Conservation (phyloP, 2,329 filamentous ascomycete genomes). For the Coniochaeta hoffmannii region DNA sequence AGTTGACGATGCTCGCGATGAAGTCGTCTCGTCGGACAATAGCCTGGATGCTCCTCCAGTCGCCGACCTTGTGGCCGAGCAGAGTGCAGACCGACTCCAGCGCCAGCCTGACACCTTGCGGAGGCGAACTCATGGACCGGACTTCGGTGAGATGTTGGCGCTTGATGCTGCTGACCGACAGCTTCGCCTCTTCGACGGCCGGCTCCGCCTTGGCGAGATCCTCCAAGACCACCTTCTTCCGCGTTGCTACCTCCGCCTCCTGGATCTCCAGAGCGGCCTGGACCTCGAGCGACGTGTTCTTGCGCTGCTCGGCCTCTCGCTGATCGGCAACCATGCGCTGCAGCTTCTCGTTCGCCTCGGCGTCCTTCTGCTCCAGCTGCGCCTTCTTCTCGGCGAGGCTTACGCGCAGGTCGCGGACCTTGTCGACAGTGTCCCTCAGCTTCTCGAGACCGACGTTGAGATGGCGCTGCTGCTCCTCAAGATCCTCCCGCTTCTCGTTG, state of each 20-base stretch:
- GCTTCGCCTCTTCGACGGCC: conserved; percentile 85
- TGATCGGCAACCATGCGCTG: conserved; percentile 97
- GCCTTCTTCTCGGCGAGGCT: conserved; percentile 92
- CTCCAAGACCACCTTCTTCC: conserved; percentile 75
- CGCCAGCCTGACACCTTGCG: conserved; percentile 81
- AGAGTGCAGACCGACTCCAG: conserved; percentile 95
- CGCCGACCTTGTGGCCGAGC: conserved; percentile 79
- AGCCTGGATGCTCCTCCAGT: conserved; percentile 86
- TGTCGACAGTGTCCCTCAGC: conserved; percentile 90
- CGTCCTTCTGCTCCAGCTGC: conserved; percentile 87
- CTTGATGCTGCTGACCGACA: conserved; percentile 98
- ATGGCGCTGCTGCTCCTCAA: conserved; percentile 97
- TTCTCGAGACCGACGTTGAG: conserved; percentile 98
- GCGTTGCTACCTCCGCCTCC: conserved; percentile 76
- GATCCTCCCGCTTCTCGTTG: conserved; percentile 95
- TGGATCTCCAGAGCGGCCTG: conserved; percentile 82
- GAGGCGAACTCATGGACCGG: conserved; percentile 90
- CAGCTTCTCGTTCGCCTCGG: conserved; percentile 93
- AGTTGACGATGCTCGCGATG: conserved; percentile 95
- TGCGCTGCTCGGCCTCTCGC: conserved; percentile 85
- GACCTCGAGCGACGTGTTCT: conserved; percentile 80
- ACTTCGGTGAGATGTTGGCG: conserved; percentile 95
- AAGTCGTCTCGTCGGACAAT: conserved; percentile 92
- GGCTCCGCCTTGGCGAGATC: conserved; percentile 90
- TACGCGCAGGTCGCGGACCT: conserved; percentile 84